A percentile compares a stretch with the other conserved stretches of the same genome.
phyloP scores from a whole-genome alignment of 1,284 basidiomycete genomes.

The Uromyces viciae-fabae region DNA sequence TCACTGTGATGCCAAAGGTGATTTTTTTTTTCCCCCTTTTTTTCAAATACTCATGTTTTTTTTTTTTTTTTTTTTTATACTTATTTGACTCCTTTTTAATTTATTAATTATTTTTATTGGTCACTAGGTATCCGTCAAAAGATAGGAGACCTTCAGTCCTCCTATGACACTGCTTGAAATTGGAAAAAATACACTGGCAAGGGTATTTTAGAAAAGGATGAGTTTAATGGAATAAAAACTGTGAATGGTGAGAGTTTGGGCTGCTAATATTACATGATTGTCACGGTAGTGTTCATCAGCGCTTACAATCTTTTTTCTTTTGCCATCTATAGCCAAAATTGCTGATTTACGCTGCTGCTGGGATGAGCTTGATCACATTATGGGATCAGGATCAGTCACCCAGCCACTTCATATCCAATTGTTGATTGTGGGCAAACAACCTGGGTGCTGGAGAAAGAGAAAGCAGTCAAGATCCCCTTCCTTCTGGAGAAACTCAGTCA shows the following conservation, averaged over 20 bases:
- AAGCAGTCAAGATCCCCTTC: too few species aligned
- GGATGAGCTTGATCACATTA: neutral
- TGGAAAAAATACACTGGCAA: neutral
- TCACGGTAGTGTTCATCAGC: too few species aligned
- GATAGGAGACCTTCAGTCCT: neutral
- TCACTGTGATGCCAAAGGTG: too few species aligned
- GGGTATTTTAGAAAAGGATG: neutral
- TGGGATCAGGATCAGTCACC: neutral
- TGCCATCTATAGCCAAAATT: too few species aligned
- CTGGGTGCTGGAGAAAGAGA: too few species aligned
- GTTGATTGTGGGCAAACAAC: neutral
- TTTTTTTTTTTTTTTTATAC: neutral
- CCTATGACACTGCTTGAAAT: neutral
- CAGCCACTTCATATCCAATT: conserved; percentile 3
- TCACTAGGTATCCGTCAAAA: too few species aligned
- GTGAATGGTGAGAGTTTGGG: too few species aligned
- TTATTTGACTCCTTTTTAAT: neutral
- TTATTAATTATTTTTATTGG: neutral
- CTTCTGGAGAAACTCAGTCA: too few species aligned
- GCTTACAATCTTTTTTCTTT: too few species aligned
- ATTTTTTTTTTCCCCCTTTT: neutral
- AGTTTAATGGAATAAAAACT: too few species aligned
- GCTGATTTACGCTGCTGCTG: too few species aligned
- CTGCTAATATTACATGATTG: too few species aligned
- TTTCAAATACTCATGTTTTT: neutral